Evolutionary conservation across 139 green algal genomes (phyloP).

Genomic region (Picochlorum sp.): DNA sequence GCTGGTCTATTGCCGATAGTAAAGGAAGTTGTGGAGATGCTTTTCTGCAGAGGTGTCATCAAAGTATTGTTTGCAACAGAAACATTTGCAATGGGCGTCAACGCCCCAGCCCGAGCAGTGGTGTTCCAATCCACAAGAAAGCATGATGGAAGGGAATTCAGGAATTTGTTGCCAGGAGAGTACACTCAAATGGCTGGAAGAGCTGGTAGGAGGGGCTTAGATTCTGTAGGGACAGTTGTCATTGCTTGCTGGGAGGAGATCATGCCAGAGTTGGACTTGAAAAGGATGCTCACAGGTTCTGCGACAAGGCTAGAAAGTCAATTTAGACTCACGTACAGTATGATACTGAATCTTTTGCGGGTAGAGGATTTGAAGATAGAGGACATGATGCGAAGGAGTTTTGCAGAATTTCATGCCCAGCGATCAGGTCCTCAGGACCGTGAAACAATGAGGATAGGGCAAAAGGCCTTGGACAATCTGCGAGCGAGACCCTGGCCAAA

Average conservation of each 20-base stretch:
- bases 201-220: slow-evolving; percentile 76
- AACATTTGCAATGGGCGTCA: slow-evolving; percentile 99
- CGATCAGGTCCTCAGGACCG: slow-evolving; percentile 46
- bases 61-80: slow-evolving; percentile 90
- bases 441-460: slow-evolving; percentile 38
- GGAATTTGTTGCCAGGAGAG: slow-evolving; percentile 69
- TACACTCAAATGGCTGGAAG: slow-evolving; percentile 96
- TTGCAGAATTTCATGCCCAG: slow-evolving; percentile 90
- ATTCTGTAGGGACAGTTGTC: slow-evolving; percentile 84
- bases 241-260: slow-evolving; percentile 72
- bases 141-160: slow-evolving; percentile 84
- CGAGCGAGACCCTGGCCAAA: slow-evolving; percentile 38
- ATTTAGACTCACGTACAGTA: slow-evolving; percentile 95
- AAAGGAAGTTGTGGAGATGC: slow-evolving; percentile 97
- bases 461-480: slow-evolving; percentile 33
- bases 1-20: slow-evolving; percentile 94
- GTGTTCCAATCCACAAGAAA: slow-evolving; percentile 83
- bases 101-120: slow-evolving; percentile 87
- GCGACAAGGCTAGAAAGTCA: slow-evolving; percentile 77
- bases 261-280: slow-evolving; percentile 54
- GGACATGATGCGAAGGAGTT: slow-evolving; percentile 90
- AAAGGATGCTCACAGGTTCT: slow-evolving; percentile 56
- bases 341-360: slow-evolving; percentile 95
- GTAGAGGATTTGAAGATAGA: slow-evolving; percentile 95
- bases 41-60: slow-evolving; percentile 92